phyloP scores from a whole-genome alignment of 805 yeast genomes.

The Schwanniomyces yamadae region DNA sequence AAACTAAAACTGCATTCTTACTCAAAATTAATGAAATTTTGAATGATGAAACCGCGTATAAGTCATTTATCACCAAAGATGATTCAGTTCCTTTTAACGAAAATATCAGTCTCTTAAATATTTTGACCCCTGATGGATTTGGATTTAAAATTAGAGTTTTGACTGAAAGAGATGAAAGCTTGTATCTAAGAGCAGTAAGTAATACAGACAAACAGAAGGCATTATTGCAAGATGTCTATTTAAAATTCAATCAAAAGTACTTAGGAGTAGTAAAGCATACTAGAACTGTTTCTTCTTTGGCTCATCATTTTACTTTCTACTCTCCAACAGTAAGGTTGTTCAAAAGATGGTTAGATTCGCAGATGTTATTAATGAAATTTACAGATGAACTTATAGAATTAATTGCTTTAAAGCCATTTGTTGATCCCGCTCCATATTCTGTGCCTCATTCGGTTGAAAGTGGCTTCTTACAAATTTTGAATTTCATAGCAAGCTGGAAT shows the following conservation, averaged over 20 bases:
- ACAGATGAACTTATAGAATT: conserved; percentile 80
- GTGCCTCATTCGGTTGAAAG: conserved; percentile 76
- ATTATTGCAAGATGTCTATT: conserved; percentile 57
- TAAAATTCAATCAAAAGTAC: conserved; percentile 65
- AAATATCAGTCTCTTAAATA: conserved; percentile 55
- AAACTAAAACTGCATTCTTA: conserved; percentile 86
- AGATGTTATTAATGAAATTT: conserved; percentile 68
- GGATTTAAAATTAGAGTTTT: conserved; percentile 77
- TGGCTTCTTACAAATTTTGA: conserved; percentile 75
- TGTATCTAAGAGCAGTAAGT: conserved; percentile 70
- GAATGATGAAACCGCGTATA: conserved; percentile 54
- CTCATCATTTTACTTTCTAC: conserved; percentile 68
- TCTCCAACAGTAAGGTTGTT: conserved; percentile 81
- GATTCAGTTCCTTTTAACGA: conserved; percentile 62
- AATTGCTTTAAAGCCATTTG: conserved; percentile 78
- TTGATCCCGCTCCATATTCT: conserved; percentile 82
- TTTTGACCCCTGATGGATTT: conserved; percentile 85
- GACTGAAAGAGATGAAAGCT: conserved; percentile 79
- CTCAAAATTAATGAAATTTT: conserved; percentile 55
- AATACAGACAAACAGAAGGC: conserved; percentile 63
- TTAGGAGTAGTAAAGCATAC: conserved; percentile 75
- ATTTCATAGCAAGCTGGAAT: conserved; percentile 81
- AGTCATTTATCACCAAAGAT: conserved; percentile 64
- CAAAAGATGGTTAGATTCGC: conserved; percentile 88
- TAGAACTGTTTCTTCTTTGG: conserved; percentile 67